phyloP scores from a whole-genome alignment of 2,329 filamentous ascomycete species.

The Epichloe uncinata region DNA sequence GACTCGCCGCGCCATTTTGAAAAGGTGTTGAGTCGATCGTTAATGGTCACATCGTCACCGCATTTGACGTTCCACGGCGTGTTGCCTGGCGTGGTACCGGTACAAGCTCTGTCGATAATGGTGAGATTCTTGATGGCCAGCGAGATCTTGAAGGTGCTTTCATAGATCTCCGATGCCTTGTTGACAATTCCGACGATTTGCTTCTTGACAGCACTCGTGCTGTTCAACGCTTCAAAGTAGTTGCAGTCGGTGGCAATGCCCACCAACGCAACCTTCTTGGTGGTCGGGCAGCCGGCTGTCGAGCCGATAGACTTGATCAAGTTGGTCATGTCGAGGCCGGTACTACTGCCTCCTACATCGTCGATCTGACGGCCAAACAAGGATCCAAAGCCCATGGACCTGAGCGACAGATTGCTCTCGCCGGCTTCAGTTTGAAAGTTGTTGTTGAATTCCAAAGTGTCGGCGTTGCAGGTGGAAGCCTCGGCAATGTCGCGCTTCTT shows the following conservation, averaged over 20 bases:
- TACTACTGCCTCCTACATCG: constrained; percentile 50
- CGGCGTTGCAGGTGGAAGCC: constrained; percentile 52
- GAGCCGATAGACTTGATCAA: constrained; percentile 69
- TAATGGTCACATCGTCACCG: constrained; percentile 48
- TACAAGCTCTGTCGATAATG: constrained; percentile 62
- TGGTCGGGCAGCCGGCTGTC: constrained; percentile 71
- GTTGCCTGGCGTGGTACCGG: constrained; percentile 48
- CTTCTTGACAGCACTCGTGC: constrained; percentile 42
- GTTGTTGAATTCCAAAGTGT: constrained; percentile 69
- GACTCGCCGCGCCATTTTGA: constrained; percentile 74
- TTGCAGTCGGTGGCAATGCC: constrained; percentile 89
- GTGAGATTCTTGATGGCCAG: constrained; percentile 80
- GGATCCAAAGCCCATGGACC: constrained; percentile 45
- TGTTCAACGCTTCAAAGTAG: constrained; percentile 62
- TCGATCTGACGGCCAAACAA: constrained; percentile 68
- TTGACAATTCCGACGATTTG: constrained; percentile 81
- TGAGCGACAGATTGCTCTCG: constrained; percentile 36
- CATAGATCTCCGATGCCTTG: constrained; percentile 74
- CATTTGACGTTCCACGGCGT: constrained; percentile 81
- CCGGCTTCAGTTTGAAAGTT: constrained; percentile 52
- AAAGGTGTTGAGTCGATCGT: constrained; percentile 71
- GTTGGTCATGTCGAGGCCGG: constrained; percentile 57
- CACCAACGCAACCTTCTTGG: constrained; percentile 82
- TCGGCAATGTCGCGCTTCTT: constrained; percentile 45
- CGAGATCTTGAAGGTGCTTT: constrained; percentile 87